Evolutionary conservation across 345 rosid genomes (phyloP).

Genomic region (Mercurialis annua): DNA sequence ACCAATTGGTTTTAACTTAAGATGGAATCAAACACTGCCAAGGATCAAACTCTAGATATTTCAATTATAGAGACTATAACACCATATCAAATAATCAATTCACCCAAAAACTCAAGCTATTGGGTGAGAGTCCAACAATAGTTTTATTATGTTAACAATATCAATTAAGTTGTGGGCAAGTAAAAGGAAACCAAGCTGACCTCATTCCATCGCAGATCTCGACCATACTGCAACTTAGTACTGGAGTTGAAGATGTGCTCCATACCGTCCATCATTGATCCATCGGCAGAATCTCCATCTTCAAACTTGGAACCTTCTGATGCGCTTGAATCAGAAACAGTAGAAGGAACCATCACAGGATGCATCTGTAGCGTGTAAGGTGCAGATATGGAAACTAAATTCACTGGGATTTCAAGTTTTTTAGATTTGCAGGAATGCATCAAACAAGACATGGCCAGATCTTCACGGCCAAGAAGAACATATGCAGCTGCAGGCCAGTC

Average conservation of each 20-base stretch:
- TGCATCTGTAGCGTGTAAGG: conserved; percentile 96
- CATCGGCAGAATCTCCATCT: conserved; percentile 71
- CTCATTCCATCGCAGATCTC: conserved; percentile 95
- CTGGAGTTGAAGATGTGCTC: conserved; percentile 89
- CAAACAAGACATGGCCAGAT: conserved; percentile 66
- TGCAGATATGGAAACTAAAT: conserved; percentile 70
- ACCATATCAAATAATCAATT: no score
- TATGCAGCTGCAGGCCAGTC: conserved; percentile 96
- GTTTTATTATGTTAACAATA: no score
- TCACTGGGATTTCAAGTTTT: conserved; percentile 55
- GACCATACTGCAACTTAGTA: conserved; percentile 82
- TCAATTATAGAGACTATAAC: no score
- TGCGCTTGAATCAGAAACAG: conserved; percentile 63
- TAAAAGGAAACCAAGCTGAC: conserved; percentile 29
- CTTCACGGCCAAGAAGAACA: conserved; percentile 92
- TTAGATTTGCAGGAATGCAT: conserved; percentile 45
- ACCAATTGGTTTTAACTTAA: no score
- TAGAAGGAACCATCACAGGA: conserved; percentile 83
- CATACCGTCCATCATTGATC: conserved; percentile 89
- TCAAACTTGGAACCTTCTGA: conserved; percentile 65
- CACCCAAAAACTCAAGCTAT: no score
- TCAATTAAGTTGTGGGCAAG: conserved; percentile 4
- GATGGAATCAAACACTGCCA: no score
- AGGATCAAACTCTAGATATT: no score
- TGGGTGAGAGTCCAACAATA: no score